Evolutionary conservation across 2,329 filamentous ascomycete species (phyloP).

Genomic region (Stagonosporopsis rhizophila): DNA sequence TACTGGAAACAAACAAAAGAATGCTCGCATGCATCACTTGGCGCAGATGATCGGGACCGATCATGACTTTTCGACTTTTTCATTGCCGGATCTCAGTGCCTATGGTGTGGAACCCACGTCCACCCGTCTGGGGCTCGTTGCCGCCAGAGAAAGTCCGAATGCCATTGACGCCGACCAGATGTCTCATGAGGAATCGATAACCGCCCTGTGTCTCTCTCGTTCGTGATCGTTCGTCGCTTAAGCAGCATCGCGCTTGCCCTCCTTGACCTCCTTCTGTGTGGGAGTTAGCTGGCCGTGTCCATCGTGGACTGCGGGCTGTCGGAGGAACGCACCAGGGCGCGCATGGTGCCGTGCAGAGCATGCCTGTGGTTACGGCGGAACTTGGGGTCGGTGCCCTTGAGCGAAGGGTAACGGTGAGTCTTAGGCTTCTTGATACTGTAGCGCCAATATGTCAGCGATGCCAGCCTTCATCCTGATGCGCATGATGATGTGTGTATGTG

Average conservation of each 20-base stretch:
- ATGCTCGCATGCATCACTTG: conserved; percentile 33
- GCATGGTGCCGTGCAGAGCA: conserved; percentile 98
- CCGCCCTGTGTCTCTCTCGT: conserved; percentile 44
- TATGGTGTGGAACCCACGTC: conserved; percentile 43
- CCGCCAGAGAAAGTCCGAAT: conserved; percentile 50
- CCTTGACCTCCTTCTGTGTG: conserved; percentile 91
- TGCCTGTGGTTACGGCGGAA: conserved; percentile 99
- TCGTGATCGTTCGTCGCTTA: conserved; percentile 58
- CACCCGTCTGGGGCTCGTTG: conserved; percentile 44
- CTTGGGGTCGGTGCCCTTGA: conserved; percentile 99
- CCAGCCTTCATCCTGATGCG: conserved; percentile 12
- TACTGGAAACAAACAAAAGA: conserved; percentile 17
- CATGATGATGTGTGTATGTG: not conserved
- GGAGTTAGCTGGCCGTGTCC: conserved; percentile 33
- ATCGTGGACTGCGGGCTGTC: not conserved
- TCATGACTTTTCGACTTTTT: conserved; percentile 47
- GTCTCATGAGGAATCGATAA: conserved; percentile 50
- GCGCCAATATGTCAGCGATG: conserved; percentile 28
- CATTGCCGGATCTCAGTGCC: conserved; percentile 48
- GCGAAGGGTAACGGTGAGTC: conserved; percentile 97
- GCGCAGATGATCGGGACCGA: conserved; percentile 28
- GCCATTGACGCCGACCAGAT: conserved; percentile 52
- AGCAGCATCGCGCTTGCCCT: conserved; percentile 90
- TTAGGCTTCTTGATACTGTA: conserved; percentile 99
- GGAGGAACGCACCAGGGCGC: conserved; percentile 80